These are phyloP conservation scores for Spirogloea muscicola DNA, from an alignment of 139 green algal species.

Conservation along the genomic window DNA sequence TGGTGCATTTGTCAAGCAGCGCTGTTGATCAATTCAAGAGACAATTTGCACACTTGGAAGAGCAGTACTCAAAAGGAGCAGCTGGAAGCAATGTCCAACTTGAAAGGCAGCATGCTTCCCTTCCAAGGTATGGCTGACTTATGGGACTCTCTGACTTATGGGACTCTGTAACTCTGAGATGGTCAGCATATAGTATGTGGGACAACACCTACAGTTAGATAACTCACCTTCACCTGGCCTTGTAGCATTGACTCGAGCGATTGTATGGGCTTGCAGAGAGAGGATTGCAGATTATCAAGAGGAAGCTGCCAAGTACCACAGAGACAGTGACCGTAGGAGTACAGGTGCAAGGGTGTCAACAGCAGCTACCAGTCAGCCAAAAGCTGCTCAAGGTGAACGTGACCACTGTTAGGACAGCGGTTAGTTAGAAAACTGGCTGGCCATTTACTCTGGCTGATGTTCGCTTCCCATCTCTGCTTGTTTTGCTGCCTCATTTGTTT, in stretches of 20 bases:
- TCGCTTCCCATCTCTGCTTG: too few relatives aligned
- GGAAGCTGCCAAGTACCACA: slow-evolving; percentile 38
- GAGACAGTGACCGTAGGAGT: slow-evolving; percentile 8
- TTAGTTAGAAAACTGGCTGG: too few relatives aligned
- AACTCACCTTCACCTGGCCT: neutral
- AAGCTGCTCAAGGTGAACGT: too few relatives aligned
- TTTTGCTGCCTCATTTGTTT: too few relatives aligned
- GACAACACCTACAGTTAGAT: neutral
- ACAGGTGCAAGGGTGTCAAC: too few relatives aligned
- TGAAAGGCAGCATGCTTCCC: slow-evolving; percentile 35
- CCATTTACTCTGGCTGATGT: too few relatives aligned
- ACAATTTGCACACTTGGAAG: slow-evolving; percentile 90
- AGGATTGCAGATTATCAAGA: slow-evolving; percentile 28
- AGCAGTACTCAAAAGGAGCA: slow-evolving; percentile 39
- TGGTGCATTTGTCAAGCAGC: too few relatives aligned
- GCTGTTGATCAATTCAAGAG: slow-evolving; percentile 92
- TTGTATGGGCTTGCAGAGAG: slow-evolving; percentile 7
- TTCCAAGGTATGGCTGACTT: slow-evolving; percentile 28
- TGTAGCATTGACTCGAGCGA: neutral
- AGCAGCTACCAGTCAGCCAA: too few relatives aligned
- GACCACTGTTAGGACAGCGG: too few relatives aligned
- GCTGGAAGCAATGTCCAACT: slow-evolving; percentile 27
- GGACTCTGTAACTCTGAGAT: neutral
- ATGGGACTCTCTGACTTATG: neutral
- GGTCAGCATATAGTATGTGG: neutral